Percentiles rank a stretch among this genome's conserved stretches.
These are phyloP conservation scores for Entoloma clypeatum DNA, from an alignment of 1,284 basidiomycete species.

Conservation along the genomic window DNA sequence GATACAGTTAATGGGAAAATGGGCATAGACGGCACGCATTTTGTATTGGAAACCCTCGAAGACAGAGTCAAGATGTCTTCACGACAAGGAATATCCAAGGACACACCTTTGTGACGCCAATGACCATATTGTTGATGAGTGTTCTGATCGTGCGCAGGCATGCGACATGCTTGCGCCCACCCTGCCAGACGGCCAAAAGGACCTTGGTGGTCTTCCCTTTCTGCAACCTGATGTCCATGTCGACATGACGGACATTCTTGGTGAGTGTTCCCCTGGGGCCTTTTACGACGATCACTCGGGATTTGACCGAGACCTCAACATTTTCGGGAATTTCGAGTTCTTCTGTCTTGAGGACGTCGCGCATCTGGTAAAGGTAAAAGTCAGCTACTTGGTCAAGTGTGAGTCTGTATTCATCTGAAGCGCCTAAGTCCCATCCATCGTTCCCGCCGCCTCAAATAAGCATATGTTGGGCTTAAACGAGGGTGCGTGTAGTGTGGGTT, in stretches of 20 bases:
- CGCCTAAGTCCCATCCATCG: slow-evolving; percentile 31
- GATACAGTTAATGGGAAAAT: slow-evolving; percentile 99
- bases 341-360: slow-evolving; percentile 91
- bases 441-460: slow-evolving; percentile 19
- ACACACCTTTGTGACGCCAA: slow-evolving; percentile 87
- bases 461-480: slow-evolving; percentile 23
- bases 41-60: slow-evolving; percentile 97
- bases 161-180: slow-evolving; percentile 96
- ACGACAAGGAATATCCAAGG: neutral
- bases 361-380: slow-evolving; percentile 57
- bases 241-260: slow-evolving; percentile 92
- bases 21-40: slow-evolving; percentile 99
- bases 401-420: slow-evolving; percentile 27
- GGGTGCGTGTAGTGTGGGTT: slow-evolving; percentile 10
- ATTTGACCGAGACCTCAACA: slow-evolving; percentile 83
- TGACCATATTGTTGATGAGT: slow-evolving; percentile 96
- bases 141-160: slow-evolving; percentile 96
- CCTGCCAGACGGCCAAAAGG: slow-evolving; percentile 96
- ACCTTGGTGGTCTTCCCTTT: slow-evolving; percentile 76
- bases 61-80: neutral
- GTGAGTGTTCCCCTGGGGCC: slow-evolving; percentile 87
- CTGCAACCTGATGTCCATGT: slow-evolving; percentile 93
- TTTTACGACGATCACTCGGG: slow-evolving; percentile 84
- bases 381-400: slow-evolving; percentile 5
- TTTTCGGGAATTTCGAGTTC: slow-evolving; percentile 87